phyloP scores from a whole-genome alignment of 2,329 filamentous ascomycete genomes.

The Trichoderma sp. region DNA sequence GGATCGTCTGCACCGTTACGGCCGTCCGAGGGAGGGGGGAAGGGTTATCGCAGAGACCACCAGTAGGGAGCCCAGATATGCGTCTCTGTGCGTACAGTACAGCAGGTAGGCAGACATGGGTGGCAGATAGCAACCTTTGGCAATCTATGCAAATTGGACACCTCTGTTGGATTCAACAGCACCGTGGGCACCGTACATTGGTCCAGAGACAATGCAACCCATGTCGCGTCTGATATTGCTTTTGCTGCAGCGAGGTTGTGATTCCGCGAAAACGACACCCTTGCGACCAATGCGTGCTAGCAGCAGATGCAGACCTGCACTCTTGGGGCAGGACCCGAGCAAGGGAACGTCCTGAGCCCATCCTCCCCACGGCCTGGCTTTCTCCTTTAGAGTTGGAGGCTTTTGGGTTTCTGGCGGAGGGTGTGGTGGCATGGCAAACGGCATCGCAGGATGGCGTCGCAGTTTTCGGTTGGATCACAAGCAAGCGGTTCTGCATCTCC shows the following conservation, averaged over 20 bases:
- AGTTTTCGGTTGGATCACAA: neutral
- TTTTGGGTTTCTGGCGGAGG: neutral
- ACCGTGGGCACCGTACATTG: neutral
- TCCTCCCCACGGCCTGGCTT: neutral
- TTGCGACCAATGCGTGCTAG: neutral
- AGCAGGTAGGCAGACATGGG: neutral
- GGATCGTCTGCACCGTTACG: neutral
- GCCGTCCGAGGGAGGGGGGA: neutral
- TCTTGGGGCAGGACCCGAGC: neutral
- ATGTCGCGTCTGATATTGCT: conserved; percentile 9
- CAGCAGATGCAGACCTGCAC: neutral
- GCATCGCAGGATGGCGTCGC: neutral
- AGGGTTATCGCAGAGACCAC: neutral
- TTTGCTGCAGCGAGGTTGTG: neutral
- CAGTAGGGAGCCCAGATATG: neutral
- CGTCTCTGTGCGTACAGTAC: neutral
- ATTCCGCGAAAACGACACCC: neutral
- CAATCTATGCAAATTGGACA: neutral
- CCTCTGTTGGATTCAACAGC: neutral
- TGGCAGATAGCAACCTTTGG: neutral
- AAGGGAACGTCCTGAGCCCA: neutral
- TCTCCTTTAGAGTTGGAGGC: neutral
- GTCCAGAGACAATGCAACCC: conserved; percentile 3
- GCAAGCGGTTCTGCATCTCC: neutral
- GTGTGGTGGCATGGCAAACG: conserved; percentile 3